Percentiles rank a stretch among this genome's conserved stretches.
phyloP scores from a whole-genome alignment of 495 filamentous ascomycete genomes.

The Talaromyces nanjingensis region DNA sequence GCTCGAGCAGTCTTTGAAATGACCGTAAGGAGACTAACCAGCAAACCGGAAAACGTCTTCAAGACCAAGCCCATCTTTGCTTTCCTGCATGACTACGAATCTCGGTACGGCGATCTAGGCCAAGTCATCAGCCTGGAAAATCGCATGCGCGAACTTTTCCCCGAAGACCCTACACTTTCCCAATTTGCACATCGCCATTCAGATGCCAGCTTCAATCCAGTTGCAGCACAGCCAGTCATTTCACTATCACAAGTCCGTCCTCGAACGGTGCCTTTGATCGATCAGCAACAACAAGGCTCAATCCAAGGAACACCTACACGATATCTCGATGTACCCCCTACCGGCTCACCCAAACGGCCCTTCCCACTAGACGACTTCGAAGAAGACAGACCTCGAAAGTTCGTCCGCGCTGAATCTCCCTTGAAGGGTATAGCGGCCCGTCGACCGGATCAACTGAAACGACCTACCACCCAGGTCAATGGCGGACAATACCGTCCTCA shows the following conservation, averaged over 20 bases:
- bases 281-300: slow-evolving; percentile 30
- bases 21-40: slow-evolving; percentile 68
- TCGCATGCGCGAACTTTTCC: slow-evolving; percentile 87
- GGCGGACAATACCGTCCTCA: slow-evolving; percentile 34
- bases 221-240: slow-evolving; percentile 70
- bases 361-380: slow-evolving; percentile 65
- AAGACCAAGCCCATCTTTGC: slow-evolving; percentile 79
- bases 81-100: slow-evolving; percentile 91
- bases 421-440: slow-evolving; percentile 79
- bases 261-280: slow-evolving; percentile 47
- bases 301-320: slow-evolving; percentile 50
- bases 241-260: slow-evolving; percentile 72
- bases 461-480: slow-evolving; percentile 29
- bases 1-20: slow-evolving; percentile 93
- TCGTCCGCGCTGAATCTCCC: slow-evolving; percentile 75
- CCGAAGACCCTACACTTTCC: slow-evolving; percentile 70
- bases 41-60: slow-evolving; percentile 60
- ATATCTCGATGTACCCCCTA: slow-evolving; percentile 38
- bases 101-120: slow-evolving; percentile 82
- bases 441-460: slow-evolving; percentile 71
- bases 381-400: slow-evolving; percentile 66
- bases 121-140: slow-evolving; percentile 86
- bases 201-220: slow-evolving; percentile 63
- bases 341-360: slow-evolving; percentile 71
- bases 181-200: slow-evolving; percentile 73